Percentiles rank a stretch among this genome's conserved stretches.
Conservation (phyloP, 257 asterid species). For the Solanum peruvianum region DNA sequence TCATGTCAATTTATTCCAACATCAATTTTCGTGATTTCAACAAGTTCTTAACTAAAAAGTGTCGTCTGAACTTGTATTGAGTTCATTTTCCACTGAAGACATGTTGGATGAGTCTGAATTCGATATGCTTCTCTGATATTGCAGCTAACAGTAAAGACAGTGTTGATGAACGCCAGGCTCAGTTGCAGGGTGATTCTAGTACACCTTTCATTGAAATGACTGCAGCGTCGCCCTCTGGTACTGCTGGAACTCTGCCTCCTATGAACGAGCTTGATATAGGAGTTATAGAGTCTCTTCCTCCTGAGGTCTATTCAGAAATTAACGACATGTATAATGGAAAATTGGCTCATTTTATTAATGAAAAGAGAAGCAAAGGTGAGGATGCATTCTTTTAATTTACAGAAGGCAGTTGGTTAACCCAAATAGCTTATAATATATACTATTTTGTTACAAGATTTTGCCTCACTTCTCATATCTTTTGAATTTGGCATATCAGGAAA, state of each 20-base stretch:
- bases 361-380: slow-evolving; percentile 31
- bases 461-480: not conserved
- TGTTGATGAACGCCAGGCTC: slow-evolving; percentile 11
- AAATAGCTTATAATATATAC: not conserved
- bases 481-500: not conserved
- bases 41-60: not conserved
- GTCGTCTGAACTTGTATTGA: not conserved
- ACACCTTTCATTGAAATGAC: slow-evolving; percentile 19
- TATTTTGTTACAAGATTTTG: not conserved
- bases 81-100: not conserved
- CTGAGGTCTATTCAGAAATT: slow-evolving; percentile 72
- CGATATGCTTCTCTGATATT: not conserved
- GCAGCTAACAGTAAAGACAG: slow-evolving; percentile 23
- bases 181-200: slow-evolving; percentile 9
- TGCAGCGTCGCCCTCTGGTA: slow-evolving; percentile 34
- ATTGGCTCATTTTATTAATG: slow-evolving; percentile 40
- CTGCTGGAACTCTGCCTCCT: slow-evolving; percentile 55
- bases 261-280: slow-evolving; percentile 71
- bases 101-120: not conserved
- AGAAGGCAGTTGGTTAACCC: slow-evolving; percentile 25
- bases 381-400: slow-evolving; percentile 3
- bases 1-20: not conserved
- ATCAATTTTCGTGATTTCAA: not conserved
- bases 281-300: slow-evolving; percentile 85
- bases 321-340: slow-evolving; percentile 77